Conservation (phyloP, 495 filamentous ascomycete species). For the Penicillium psychrofluorescens region DNA sequence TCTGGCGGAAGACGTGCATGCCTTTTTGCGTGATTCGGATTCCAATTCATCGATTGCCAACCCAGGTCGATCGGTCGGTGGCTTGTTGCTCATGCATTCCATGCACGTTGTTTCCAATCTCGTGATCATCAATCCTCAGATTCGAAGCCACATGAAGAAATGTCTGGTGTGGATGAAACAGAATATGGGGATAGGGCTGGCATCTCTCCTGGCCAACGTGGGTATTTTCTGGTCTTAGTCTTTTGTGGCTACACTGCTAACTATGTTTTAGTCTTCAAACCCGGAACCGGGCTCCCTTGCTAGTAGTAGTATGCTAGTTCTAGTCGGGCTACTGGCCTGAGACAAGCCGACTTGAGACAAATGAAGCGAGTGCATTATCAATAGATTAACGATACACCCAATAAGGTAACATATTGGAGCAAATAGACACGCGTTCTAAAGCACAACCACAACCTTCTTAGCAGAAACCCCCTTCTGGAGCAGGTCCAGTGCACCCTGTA, state of each 20-base stretch:
- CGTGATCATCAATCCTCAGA: slow-evolving; percentile 10
- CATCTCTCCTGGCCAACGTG: slow-evolving; percentile 13
- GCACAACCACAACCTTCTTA: slow-evolving; percentile 34
- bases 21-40: slow-evolving; percentile 10
- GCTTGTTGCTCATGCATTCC: slow-evolving; percentile 25
- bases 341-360: too few species aligned
- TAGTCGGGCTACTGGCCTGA: slow-evolving; percentile 8
- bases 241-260: background rate
- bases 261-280: background rate
- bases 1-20: slow-evolving; percentile 19
- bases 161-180: slow-evolving; percentile 22
- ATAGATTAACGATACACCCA: too few species aligned
- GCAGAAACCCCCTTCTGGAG: slow-evolving; percentile 27
- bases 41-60: slow-evolving; percentile 5
- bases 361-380: too few species aligned
- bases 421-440: background rate
- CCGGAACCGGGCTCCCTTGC: slow-evolving; percentile 7
- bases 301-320: slow-evolving; percentile 14
- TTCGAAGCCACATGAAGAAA: slow-evolving; percentile 13
- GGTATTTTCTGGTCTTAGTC: background rate
- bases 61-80: slow-evolving; percentile 17
- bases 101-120: slow-evolving; percentile 19
- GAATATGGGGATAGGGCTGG: slow-evolving; percentile 28
- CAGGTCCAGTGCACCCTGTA: slow-evolving; percentile 33
- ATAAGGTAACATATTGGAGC: too few species aligned